Evolutionary conservation across 192 early-diverging fungal species (phyloP).

Genomic region (Coemansia umbellata): DNA sequence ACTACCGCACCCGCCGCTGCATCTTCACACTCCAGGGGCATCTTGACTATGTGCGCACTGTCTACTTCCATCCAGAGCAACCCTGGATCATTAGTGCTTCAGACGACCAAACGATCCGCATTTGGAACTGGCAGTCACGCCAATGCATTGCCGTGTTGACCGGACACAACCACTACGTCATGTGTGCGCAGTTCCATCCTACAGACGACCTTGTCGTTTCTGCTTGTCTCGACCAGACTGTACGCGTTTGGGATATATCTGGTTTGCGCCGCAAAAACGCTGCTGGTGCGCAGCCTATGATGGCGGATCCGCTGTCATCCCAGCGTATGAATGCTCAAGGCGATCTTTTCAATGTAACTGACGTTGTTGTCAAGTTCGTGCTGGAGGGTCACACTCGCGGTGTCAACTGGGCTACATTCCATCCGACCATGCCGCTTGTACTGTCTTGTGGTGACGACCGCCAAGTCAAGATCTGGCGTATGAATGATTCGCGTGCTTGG

Average conservation of each 20-base stretch:
- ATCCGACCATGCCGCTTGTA: conserved; percentile 93
- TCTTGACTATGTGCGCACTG: conserved; percentile 96
- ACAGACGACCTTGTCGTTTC: conserved; percentile 96
- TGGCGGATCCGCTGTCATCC: conserved; percentile 34
- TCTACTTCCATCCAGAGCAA: conserved; percentile 95
- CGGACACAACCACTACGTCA: conserved; percentile 98
- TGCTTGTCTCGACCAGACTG: conserved; percentile 93
- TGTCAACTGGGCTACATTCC: conserved; percentile 98
- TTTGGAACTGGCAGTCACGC: conserved; percentile 99
- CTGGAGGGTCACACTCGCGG: conserved; percentile 96
- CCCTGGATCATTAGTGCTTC: conserved; percentile 97
- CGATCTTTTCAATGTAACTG: conserved; percentile 95
- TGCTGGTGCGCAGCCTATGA: conserved; percentile 44
- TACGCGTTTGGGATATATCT: conserved; percentile 99
- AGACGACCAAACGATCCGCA: conserved; percentile 98
- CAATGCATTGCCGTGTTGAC: conserved; percentile 97
- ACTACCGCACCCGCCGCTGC: conserved; percentile 95
- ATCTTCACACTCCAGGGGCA: conserved; percentile 96
- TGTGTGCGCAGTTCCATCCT: conserved; percentile 98
- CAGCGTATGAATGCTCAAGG: conserved; percentile 63
- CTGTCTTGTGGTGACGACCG: conserved; percentile 97
- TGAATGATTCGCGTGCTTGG: conserved; percentile 98
- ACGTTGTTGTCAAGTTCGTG: conserved; percentile 96
- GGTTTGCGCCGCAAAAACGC: conserved; percentile 62
- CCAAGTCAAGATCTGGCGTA: conserved; percentile 97